Conservation (phyloP, 192 early-diverging fungal genomes). For the Mortierella hygrophila region DNA sequence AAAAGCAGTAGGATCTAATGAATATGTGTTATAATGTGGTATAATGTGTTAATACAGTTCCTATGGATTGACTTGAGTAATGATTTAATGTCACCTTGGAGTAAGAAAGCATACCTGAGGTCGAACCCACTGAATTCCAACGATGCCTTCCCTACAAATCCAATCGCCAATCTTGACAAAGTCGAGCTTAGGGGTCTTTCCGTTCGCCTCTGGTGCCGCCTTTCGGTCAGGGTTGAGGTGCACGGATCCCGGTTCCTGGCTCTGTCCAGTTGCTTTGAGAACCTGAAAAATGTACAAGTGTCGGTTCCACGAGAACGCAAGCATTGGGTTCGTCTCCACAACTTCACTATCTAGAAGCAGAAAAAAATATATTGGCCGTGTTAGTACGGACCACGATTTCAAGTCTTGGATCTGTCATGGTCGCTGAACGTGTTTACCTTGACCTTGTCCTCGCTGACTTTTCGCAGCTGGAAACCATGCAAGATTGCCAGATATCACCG, state of each 20-base stretch:
- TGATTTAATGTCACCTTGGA: background rate
- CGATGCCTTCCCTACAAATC: slow-evolving; percentile 65
- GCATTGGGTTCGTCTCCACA: slow-evolving; percentile 60
- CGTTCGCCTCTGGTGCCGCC: slow-evolving; percentile 19
- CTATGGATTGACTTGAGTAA: background rate
- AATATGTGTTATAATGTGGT: background rate
- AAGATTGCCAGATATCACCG: slow-evolving; percentile 63
- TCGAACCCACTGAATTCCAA: slow-evolving; percentile 71
- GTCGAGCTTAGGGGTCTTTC: slow-evolving; percentile 50
- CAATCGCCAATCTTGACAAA: slow-evolving; percentile 67
- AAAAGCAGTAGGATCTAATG: slow-evolving; percentile 67
- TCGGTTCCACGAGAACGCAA: slow-evolving; percentile 71
- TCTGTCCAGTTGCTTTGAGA: slow-evolving; percentile 21
- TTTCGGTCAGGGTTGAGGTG: slow-evolving; percentile 44
- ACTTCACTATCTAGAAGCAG: slow-evolving; percentile 29
- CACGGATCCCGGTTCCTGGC: background rate
- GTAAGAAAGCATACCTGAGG: slow-evolving; percentile 58
- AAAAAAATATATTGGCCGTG: background rate
- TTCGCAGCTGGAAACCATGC: slow-evolving; percentile 71
- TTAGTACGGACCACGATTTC: background rate
- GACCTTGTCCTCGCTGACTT: slow-evolving; percentile 41
- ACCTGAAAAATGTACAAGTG: slow-evolving; percentile 66
- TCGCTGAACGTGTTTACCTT: background rate
- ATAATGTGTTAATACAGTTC: background rate
- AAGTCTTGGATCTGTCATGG: background rate